Evolutionary conservation across 2,329 filamentous ascomycete genomes (phyloP), one percentile per base, ranked within the genome.

Genomic region (Massarina eburnea): DNA sequence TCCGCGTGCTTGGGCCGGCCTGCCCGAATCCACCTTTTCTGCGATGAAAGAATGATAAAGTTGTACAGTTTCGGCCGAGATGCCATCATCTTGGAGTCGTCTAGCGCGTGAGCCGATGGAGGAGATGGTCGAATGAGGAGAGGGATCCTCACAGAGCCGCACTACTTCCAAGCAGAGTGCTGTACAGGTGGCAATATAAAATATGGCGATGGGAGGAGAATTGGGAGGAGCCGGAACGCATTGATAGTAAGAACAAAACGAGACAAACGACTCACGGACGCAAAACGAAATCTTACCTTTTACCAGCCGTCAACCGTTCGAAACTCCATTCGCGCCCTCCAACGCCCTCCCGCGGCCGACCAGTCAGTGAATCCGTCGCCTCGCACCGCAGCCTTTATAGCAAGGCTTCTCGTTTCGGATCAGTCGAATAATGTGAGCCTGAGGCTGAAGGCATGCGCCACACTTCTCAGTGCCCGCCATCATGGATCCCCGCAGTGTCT

Each of bases 381-480:
- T 40, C 22, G 29, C 8, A 46, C 29, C 29, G 43, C 27, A 44
- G 48, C 41, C 43, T 47, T 33, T 22, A 30, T 37, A 46, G 37
- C 33, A 42, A 32, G 34, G 32, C 21, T 8, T 26, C 12, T 33
- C 10, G 9, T 19, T 20, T 24, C 35, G 35, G 26, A 21, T 21
- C 21, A 22, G 12, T 22, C 40, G 8, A 38, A 20, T 26, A 18
- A 30, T 38, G 32, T 34, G 37, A 48, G 38, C 39, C 30, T 47
- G 47, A 52, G 52, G 52, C 52, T 52, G 49, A 50, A 39, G 21
- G 39, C 48, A 41, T 54, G 49, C 45, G 44, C 54, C 48, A 49
- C 51, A 47, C 48, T 44, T 24, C n/a, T 7, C 49, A 50, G 46
- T 47, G 41, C 38, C 39, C 26, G 29, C 26, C 15, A 19, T 39